Base-by-base conservation (phyloP, 805 yeast genomes). In the Candida oleophila region DNA sequence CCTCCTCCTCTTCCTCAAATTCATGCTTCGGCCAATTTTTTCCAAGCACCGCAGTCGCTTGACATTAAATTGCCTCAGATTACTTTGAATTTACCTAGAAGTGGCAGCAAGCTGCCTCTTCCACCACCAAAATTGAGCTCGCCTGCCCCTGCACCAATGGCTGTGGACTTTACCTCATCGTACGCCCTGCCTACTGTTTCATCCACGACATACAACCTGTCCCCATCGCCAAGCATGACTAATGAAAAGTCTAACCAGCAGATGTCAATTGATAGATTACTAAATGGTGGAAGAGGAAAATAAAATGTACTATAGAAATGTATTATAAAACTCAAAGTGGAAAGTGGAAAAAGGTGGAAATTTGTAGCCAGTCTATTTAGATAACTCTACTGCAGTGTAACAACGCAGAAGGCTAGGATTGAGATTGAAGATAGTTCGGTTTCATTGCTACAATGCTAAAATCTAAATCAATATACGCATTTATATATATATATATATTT, bases 261-360 rank as follows among this genome's bases (percentile, higher is more conserved):
- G 11, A 61, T 68, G 57, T 71, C 77, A 12, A 70, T 72, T 33
- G 72, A 72, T 3, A 74, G 75, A 3, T 50, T 71, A 36, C 62
- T 72, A 37, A 72, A 72, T 49, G 66, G 60, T 34, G 22, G 30
- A 20, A 21, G 19, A 22, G 40, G 40, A 19, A 41, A 15, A 14
- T 35, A 30, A n/a, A 30, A 28, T 28, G 11, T 41, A 22, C 20
- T 30, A 35, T 19, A n/a, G n/a, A n/a, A n/a, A 4, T 30, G 15
- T 21, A 12, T 9, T 15, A 4, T 3, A n/a, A 21, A n/a, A n/a
- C 22, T n/a, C 14, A 15, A 3, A 19, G n/a, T 7, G 4, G 20
- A 41, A 41, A 41, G 18, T 8, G 9, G 16, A 11, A 25, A 25
- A 25, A 11, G 11, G 30, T 25, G 30, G 12, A n/a, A n/a, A n/a